Evolutionary conservation across 176 grass and related monocot genomes (phyloP), one percentile per base, ranked within the genome.

Genomic region (Cenchrus americanus): DNA sequence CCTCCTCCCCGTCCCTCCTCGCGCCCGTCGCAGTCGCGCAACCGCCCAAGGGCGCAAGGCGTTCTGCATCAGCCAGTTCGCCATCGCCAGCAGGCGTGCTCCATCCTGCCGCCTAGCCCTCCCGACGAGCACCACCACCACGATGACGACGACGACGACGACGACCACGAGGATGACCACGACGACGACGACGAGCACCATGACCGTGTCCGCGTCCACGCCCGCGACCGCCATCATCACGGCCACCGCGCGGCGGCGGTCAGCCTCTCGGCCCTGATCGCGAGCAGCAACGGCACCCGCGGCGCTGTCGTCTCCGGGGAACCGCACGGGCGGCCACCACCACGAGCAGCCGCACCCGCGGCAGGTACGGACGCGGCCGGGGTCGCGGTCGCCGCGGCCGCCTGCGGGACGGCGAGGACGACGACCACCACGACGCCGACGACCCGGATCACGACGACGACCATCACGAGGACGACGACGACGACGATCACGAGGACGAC

Each of bases 1-100:
- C 60, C 40, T 88, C 37, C 53, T 92, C 76, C 67, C 86, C 83
- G 34, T 73, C 24, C 73, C 79, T 88, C 49, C 34, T 89, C 23
- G 52, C 78, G 7, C 73, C 37, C 3, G 73, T 79, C 32, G 82
- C 30, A 18, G 51, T 19, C n/a, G 83, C 83, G 23, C 82, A 88
- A 69, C 79, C 41, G 72, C 69, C 51, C 43, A 83, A 85, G 63
- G 65, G 79, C 50, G 89, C 79, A 86, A 66, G 77, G 87, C 94
- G 0, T 89, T 93, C 89, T 97, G 94, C 89, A 87, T 92, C 67
- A 92, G 85, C 67, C 94, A 97, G 89, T 87, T 97, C 74, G 85
- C 88, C 50, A 90, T 93, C 6, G 94, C 91, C 26, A 97, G 90
- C 94, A 94, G 74, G 94, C 94, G 0, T 97, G 94, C 30, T 82